Conservation (phyloP, 352 stramenopile species). For the Globisporangium abappressorium region DNA sequence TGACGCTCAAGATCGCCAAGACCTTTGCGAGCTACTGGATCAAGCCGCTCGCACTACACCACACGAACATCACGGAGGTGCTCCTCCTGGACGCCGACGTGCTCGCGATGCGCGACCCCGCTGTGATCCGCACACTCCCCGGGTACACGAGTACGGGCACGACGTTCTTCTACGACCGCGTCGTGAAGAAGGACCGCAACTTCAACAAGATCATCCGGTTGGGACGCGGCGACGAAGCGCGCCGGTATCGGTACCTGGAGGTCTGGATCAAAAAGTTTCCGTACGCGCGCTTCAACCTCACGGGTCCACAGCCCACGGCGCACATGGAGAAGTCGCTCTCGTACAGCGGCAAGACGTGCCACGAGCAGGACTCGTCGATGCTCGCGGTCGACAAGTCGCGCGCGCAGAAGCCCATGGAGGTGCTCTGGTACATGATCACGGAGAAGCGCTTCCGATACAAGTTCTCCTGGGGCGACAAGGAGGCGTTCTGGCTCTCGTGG, state of each 20-base stretch:
- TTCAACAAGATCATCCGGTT: constrained; percentile 49
- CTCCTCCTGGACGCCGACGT: constrained; percentile 51
- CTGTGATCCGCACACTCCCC: constrained; percentile 30
- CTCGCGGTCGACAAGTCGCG: constrained; percentile 62
- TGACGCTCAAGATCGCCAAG: constrained; percentile 41
- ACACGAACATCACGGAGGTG: constrained; percentile 43
- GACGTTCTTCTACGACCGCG: constrained; percentile 74
- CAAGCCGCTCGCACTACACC: constrained; percentile 53
- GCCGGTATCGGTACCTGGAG: constrained; percentile 43
- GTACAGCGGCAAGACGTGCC: constrained; percentile 39
- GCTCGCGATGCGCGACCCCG: constrained; percentile 41
- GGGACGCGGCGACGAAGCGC: constrained; percentile 15
- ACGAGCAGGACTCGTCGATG: constrained; percentile 77
- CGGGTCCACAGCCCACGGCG: constrained; percentile 19
- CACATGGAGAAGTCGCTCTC: constrained; percentile 41
- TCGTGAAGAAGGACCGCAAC: constrained; percentile 47
- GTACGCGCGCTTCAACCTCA: constrained; percentile 50
- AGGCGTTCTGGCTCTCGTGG: constrained; percentile 74
- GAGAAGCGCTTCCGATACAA: constrained; percentile 57
- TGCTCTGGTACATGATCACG: constrained; percentile 69
- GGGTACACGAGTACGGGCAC: constrained; percentile 50
- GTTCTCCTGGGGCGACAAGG: constrained; percentile 75
- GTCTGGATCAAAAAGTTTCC: constrained; percentile 56
- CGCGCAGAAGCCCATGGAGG: constrained; percentile 39
- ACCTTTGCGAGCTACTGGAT: constrained; percentile 49